Base-by-base conservation (phyloP, 805 yeast species). In the Cyberlindnera suaveolens region DNA sequence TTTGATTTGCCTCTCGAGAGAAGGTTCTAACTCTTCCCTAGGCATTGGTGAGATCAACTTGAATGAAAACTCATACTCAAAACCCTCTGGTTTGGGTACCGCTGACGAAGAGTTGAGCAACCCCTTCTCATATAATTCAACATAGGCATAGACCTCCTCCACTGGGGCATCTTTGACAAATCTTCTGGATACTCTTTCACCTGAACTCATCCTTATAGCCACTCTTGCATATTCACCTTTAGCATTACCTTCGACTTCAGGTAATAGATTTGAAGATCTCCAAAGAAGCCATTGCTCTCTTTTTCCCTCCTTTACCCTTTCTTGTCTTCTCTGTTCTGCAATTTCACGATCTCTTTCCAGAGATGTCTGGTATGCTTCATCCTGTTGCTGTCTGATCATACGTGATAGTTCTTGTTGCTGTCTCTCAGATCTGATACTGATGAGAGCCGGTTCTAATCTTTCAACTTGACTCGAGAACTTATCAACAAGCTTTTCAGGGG, bases 301-400 rank as follows among this genome's bases (percentile, higher is more conserved):
- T 29, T 57, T 56, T 34, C 54, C 53, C 14, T 43, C 43, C 23
- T 51, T 48, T 33, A 41, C 49, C 33, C 43, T 55, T 34, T 48
- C 53, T 38, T 49, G 46, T 40, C 69, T 60, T 46, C 65, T 58
- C 51, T 70, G 69, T 39, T 66, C 67, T 19, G 71, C 74, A 29
- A 81, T 68, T 41, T 71, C 69, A 43, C 80, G 72, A 63, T 90
- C 98, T 31, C 76, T 70, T 15, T 74, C 73, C 31, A 90, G 66
- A 0, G 95, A 80, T 31, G 74, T 74, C 56, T 82, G 80, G 63
- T 80, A 89, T 17, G 93, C 88, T 36, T 74, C 65, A 56, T 88
- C 93, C 62, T 90, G 96, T 53, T 82, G 82, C 47, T 73, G 72
- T 40, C 85, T 72, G 30, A 87, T 66, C 11, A 71, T 64, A 46